Evolutionary conservation across 2,329 filamentous ascomycete species (phyloP), one percentile per base, ranked within the genome.

Genomic region (Verruconis gallopava): DNA sequence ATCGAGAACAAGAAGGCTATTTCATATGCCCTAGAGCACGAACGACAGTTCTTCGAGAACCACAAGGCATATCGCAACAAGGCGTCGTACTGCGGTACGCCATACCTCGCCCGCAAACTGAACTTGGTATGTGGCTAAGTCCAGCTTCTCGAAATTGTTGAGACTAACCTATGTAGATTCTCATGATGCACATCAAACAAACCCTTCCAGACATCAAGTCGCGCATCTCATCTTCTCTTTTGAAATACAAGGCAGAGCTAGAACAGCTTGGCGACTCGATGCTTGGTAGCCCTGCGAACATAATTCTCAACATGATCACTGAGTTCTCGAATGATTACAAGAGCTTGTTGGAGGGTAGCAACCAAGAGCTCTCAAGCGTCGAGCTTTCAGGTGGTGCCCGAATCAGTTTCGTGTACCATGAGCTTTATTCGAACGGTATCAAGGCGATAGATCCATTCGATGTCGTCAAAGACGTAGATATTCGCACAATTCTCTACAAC

Each of bases 181-280:
- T 98, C 52, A 96, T 98, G 89, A 98, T 98, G 91, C 91, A 98
- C 69, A 98, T 98, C 71, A 98, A 98, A 67, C 89, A 98, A 68
- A 98, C 91, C 1, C 75, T 98, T 12, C 91, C 91, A 32, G 91
- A 98, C 58, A 98, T 98, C 71, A 98, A 98, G 68, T 85, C 84
- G 12, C 82, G 93, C 49, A 98, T 98, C 53, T 76, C 83, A n/a
- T 82, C 84, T 51, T 95, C 89, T 12, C 70, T 98, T 46, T 81
- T 88, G 58, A 98, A 98, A 61, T 98, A 98, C 63, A 71, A 75
- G 3, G 65, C 77, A 33, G 91, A 98, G 62, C 73, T 98, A 17
- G 69, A 76, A 44, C 77, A 79, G 47, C 72, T 98, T 11, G 91
- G 93, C 17, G 89, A 93, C 49, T 95, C 88, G 11, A 82, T 96